A percentile compares a stretch with the other conserved stretches of the same genome.
Conservation (phyloP, 352 stramenopile species). For the Phytophthora europaea region DNA sequence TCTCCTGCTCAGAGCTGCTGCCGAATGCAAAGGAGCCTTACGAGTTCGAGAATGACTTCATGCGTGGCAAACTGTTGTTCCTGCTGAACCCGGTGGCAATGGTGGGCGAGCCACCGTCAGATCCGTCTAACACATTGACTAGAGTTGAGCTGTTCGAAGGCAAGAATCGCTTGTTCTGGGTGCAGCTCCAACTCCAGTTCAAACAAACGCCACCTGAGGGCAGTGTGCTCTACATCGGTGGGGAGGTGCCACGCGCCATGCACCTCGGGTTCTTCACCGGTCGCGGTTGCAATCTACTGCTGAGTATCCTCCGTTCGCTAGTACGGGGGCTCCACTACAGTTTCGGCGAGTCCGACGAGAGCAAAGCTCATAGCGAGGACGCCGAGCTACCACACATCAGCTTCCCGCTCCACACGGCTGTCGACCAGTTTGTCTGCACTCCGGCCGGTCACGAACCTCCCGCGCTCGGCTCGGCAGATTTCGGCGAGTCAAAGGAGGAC, state of each 20-base stretch:
- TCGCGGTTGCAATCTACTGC: slow-evolving; percentile 60
- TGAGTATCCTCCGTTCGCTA: slow-evolving; percentile 63
- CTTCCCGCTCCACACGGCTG: slow-evolving; percentile 71
- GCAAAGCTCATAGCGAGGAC: slow-evolving; percentile 25
- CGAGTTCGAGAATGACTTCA: slow-evolving; percentile 86
- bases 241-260: slow-evolving; percentile 65
- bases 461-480: slow-evolving; percentile 53
- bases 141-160: slow-evolving; percentile 48
- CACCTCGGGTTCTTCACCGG: slow-evolving; percentile 67
- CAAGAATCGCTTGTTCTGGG: slow-evolving; percentile 67
- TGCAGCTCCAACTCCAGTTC: slow-evolving; percentile 76
- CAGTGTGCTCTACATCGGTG: slow-evolving; percentile 72
- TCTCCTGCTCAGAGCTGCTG: slow-evolving; percentile 22
- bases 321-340: slow-evolving; percentile 66
- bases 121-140: slow-evolving; percentile 30
- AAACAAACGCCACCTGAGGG: slow-evolving; percentile 52
- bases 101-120: not conserved
- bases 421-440: slow-evolving; percentile 75
- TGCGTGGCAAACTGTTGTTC: slow-evolving; percentile 78
- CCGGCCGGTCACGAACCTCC: slow-evolving; percentile 44
- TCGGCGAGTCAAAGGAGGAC: slow-evolving; percentile 59
- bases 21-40: slow-evolving; percentile 52
- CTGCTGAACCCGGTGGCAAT: slow-evolving; percentile 47
- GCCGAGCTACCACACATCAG: slow-evolving; percentile 76
- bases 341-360: slow-evolving; percentile 41